A percentile compares a stretch with the other conserved stretches of the same genome.
Conservation (phyloP, 2,329 filamentous ascomycete genomes). For the Fusarium keratoplasticum region DNA sequence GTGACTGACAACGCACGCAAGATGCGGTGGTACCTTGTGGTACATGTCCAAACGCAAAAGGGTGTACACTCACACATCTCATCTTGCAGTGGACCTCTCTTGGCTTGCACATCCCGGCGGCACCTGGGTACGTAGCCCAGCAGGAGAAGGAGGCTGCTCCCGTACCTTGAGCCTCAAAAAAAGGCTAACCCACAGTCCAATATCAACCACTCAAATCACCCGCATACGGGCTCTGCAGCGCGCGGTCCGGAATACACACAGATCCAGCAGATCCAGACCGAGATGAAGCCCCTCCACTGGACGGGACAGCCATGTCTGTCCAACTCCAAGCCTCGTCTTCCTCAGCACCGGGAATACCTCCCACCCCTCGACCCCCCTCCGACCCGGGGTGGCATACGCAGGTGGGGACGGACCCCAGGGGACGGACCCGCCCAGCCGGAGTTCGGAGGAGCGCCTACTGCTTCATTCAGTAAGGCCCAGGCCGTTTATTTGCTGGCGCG, state of each 20-base stretch:
- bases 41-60: constrained; percentile 11
- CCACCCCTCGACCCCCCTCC: constrained; percentile 18
- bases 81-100: constrained; percentile 32
- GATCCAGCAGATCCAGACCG: neutral
- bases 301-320: neutral
- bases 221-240: neutral
- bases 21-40: constrained; percentile 15
- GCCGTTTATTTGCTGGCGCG: constrained; percentile 18
- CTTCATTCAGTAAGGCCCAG: constrained; percentile 25
- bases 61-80: constrained; percentile 27
- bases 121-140: constrained; percentile 13
- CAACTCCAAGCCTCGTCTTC: constrained; percentile 23
- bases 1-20: constrained; percentile 9
- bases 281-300: neutral
- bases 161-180: constrained; percentile 26
- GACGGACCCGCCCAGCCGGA: constrained; percentile 40
- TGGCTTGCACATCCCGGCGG: constrained; percentile 22
- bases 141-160: constrained; percentile 17
- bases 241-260: neutral
- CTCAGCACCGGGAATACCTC: constrained; percentile 36
- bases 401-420: constrained; percentile 24
- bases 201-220: neutral
- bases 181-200: neutral
- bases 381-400: constrained; percentile 38
- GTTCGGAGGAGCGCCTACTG: constrained; percentile 38